Percentiles rank a stretch among this genome's conserved stretches.
phyloP scores from a whole-genome alignment of 2,329 filamentous ascomycete genomes.

The Stagonosporopsis cucurbitacearum region DNA sequence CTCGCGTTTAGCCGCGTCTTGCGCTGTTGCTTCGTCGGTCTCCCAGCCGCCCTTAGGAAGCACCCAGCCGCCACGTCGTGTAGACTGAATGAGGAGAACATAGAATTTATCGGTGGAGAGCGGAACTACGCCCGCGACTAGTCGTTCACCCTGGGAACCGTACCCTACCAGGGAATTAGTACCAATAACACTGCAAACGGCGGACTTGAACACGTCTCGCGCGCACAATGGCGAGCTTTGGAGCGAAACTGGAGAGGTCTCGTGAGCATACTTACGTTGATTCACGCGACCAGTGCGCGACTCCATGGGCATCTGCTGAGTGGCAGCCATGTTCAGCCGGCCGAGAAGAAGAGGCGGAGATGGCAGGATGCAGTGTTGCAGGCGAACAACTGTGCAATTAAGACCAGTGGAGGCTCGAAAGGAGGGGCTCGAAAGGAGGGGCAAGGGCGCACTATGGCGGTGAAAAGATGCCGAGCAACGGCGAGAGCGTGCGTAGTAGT shows the following conservation, averaged over 20 bases:
- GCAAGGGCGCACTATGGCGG: conserved; percentile 31
- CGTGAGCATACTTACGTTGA: conserved; percentile 70
- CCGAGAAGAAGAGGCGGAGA: conserved; percentile 15
- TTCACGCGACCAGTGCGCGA: conserved; percentile 79
- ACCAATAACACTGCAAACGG: conserved; percentile 8
- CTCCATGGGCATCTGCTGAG: conserved; percentile 59
- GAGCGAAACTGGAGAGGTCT: conserved; percentile 16
- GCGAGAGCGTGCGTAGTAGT: conserved; percentile 22
- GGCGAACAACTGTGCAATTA: conserved; percentile 23
- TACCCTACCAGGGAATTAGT: conserved; percentile 69
- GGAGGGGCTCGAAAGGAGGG: conserved; percentile 23
- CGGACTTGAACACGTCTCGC: not conserved
- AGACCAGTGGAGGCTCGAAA: conserved; percentile 12
- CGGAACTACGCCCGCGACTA: conserved; percentile 93
- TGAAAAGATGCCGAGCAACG: conserved; percentile 37
- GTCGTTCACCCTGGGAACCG: conserved; percentile 86
- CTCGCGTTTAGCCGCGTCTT: conserved; percentile 84
- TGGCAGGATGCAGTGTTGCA: conserved; percentile 9
- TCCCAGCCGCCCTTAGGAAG: conserved; percentile 98
- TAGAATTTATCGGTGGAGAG: conserved; percentile 83
- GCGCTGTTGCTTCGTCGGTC: conserved; percentile 84
- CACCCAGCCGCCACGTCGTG: conserved; percentile 90
- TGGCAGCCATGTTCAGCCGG: conserved; percentile 52
- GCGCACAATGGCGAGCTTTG: conserved; percentile 19
- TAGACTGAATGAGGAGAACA: conserved; percentile 93